A percentile compares a stretch with the other conserved stretches of the same genome.
phyloP scores from a whole-genome alignment of 2,329 filamentous ascomycete genomes.

The Apiospora phragmitis region DNA sequence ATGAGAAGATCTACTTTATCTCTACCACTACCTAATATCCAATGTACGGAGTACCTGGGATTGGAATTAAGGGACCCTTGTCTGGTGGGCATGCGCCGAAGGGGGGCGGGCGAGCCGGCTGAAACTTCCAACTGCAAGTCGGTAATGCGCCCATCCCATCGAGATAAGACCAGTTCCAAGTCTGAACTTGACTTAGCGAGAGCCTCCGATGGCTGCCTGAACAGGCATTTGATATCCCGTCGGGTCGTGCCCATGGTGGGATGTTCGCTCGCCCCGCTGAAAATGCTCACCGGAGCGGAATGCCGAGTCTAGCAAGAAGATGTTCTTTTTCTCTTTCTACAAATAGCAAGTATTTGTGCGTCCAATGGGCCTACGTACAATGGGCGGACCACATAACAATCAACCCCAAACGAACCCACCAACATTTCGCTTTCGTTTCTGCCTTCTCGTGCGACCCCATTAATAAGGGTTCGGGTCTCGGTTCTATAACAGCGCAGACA shows the following conservation, averaged over 20 bases:
- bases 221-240: not conserved
- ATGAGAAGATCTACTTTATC: not conserved
- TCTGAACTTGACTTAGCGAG: not conserved
- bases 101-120: not conserved
- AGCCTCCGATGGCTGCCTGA: not conserved
- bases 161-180: not conserved
- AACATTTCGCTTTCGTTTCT: not conserved
- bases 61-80: not conserved
- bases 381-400: not conserved
- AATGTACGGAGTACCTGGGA: too few relatives aligned
- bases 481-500: not conserved
- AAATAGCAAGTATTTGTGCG: not conserved
- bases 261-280: constrained; percentile 4
- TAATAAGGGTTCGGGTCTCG: not conserved
- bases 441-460: not conserved
- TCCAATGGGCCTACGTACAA: not conserved
- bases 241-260: not conserved
- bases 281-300: constrained; percentile 11
- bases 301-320: constrained; percentile 9
- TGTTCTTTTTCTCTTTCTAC: not conserved
- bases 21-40: not conserved
- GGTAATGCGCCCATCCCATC: constrained; percentile 2
- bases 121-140: constrained; percentile 4
- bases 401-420: not conserved
- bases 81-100: not conserved